Conservation (phyloP, 2,329 filamentous ascomycete species). For the Arthrobotrys conoides region DNA sequence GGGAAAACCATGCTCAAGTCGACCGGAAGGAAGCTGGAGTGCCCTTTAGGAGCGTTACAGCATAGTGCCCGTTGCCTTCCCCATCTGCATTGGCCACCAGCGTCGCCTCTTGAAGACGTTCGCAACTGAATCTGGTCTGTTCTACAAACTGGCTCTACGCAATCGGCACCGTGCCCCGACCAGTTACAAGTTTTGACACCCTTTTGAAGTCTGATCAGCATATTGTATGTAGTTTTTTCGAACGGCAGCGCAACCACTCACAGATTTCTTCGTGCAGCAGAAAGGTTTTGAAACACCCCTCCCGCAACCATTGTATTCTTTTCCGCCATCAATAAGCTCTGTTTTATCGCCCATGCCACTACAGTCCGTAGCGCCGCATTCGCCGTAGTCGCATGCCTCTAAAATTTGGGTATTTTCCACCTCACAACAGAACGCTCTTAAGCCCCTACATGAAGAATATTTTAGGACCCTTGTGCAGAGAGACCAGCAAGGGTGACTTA, state of each 20-base stretch:
- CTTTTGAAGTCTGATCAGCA: slow-evolving; percentile 34
- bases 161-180: slow-evolving; percentile 66
- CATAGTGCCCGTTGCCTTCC: slow-evolving; percentile 65
- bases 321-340: slow-evolving; percentile 42
- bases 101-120: slow-evolving; percentile 64
- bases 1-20: slow-evolving; percentile 66
- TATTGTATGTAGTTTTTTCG: slow-evolving; percentile 10
- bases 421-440: slow-evolving; percentile 49
- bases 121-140: slow-evolving; percentile 65
- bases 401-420: slow-evolving; percentile 44
- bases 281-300: slow-evolving; percentile 50
- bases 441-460: slow-evolving; percentile 27
- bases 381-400: slow-evolving; percentile 45
- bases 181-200: slow-evolving; percentile 66
- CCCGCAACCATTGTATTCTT: slow-evolving; percentile 42
- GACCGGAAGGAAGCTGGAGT: slow-evolving; percentile 66
- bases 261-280: slow-evolving; percentile 53
- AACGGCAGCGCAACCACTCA: slow-evolving; percentile 23
- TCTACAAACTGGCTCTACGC: slow-evolving; percentile 66
- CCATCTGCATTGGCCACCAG: slow-evolving; percentile 63
- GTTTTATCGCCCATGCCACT: slow-evolving; percentile 47
- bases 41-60: slow-evolving; percentile 65
- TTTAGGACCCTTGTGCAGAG: slow-evolving; percentile 29
- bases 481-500: slow-evolving; percentile 24
- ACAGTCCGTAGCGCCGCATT: slow-evolving; percentile 44